phyloP scores from a whole-genome alignment of 2,329 filamentous ascomycete genomes.

The Sarocladium brachiariae region DNA sequence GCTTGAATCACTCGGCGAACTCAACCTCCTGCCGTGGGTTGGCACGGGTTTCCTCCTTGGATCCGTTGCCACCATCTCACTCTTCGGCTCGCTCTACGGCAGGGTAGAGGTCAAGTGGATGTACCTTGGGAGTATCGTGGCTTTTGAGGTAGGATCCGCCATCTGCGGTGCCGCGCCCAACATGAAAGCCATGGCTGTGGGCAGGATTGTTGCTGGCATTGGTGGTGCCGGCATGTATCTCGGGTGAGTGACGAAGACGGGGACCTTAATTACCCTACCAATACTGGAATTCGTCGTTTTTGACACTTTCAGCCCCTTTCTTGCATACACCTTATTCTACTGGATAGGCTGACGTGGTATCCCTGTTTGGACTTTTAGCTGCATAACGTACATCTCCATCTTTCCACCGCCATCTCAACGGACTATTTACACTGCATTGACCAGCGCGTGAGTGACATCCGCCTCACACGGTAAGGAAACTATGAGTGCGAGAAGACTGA shows the following conservation, averaged over 20 bases:
- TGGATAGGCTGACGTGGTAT: too few species aligned
- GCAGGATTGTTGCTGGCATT: slow-evolving; percentile 34
- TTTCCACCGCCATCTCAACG: not conserved
- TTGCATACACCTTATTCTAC: too few species aligned
- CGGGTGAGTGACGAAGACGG: slow-evolving; percentile 17
- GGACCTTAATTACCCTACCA: too few species aligned
- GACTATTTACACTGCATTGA: too few species aligned
- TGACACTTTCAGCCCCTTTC: too few species aligned
- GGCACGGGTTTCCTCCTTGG: slow-evolving; percentile 33
- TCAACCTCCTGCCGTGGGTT: slow-evolving; percentile 36
- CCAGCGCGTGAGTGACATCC: too few species aligned
- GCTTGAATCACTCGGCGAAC: slow-evolving; percentile 27
- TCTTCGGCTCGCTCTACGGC: slow-evolving; percentile 30
- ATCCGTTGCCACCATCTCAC: slow-evolving; percentile 29
- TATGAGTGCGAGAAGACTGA: slow-evolving; percentile 15
- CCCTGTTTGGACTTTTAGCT: not conserved
- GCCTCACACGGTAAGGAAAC: not conserved
- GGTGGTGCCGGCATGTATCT: slow-evolving; percentile 35
- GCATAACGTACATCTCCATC: slow-evolving; percentile 1
- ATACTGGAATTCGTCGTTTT: too few species aligned
- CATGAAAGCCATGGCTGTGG: slow-evolving; percentile 39
- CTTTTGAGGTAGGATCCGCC: slow-evolving; percentile 23
- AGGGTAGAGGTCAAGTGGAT: slow-evolving; percentile 39
- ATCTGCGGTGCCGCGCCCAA: slow-evolving; percentile 35
- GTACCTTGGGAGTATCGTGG: slow-evolving; percentile 18